These are phyloP conservation scores for Jamesozyma hellenica DNA, from an alignment of 805 yeast genomes.

Conservation along the genomic window DNA sequence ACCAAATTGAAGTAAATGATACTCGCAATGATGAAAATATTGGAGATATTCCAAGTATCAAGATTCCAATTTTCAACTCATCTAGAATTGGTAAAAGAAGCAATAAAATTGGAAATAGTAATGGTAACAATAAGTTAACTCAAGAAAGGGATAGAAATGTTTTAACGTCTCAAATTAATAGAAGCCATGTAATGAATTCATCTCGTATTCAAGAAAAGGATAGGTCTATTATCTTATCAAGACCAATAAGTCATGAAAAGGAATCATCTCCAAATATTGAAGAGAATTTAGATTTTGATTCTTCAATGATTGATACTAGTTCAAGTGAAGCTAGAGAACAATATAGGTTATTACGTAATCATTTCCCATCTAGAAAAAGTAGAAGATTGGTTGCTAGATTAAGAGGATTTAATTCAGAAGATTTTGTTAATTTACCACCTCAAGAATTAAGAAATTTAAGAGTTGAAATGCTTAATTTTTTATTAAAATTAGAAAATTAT, in stretches of 20 bases:
- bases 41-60: slow-evolving; percentile 1
- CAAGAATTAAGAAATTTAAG: slow-evolving; percentile 20
- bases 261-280: neutral
- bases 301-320: neutral
- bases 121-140: too few species aligned
- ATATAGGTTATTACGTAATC: slow-evolving; percentile 9
- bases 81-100: slow-evolving; percentile 4
- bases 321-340: slow-evolving; percentile 3
- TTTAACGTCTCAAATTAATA: too few species aligned
- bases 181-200: neutral
- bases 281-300: neutral
- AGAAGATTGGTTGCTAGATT: slow-evolving; percentile 14
- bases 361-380: slow-evolving; percentile 15
- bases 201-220: too few species aligned
- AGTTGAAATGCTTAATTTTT: slow-evolving; percentile 17
- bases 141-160: too few species aligned
- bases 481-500: slow-evolving; percentile 18
- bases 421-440: slow-evolving; percentile 8
- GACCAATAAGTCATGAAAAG: too few species aligned
- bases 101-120: too few species aligned
- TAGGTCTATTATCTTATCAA: too few species aligned
- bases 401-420: slow-evolving; percentile 10
- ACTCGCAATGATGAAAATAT: neutral
- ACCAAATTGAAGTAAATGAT: neutral
- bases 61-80: slow-evolving; percentile 18